Percentiles rank a stretch among this genome's conserved stretches.
phyloP scores from a whole-genome alignment of 768 basidiomycete species.

The Sistotremastrum niveocremeum region DNA sequence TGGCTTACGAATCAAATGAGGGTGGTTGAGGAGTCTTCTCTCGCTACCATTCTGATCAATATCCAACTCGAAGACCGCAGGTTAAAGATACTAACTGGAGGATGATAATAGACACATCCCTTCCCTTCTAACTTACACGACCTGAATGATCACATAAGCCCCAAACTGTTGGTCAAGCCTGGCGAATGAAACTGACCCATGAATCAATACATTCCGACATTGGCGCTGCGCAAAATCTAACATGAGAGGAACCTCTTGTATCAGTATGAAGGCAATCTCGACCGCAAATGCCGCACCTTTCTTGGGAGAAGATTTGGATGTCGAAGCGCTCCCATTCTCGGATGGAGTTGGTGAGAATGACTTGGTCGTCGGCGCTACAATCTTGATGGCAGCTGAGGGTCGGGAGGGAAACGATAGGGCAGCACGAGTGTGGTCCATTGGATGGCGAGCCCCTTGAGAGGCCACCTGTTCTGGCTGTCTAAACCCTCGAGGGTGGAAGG shows the following conservation, averaged over 20 bases:
- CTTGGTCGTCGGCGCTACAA: conserved; percentile 44
- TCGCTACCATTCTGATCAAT: conserved; percentile 4
- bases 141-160: conserved; percentile 23
- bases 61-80: neutral
- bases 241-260: conserved; percentile 5
- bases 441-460: no score
- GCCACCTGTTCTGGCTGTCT: no score
- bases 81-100: conserved; percentile 33
- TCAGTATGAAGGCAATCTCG: conserved; percentile 2
- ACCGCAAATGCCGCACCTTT: conserved; percentile 36
- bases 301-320: conserved; percentile 28
- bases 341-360: neutral
- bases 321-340: conserved; percentile 21
- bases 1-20: neutral
- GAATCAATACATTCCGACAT: conserved; percentile 84
- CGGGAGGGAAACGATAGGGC: neutral
- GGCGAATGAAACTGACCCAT: conserved; percentile 45
- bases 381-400: conserved; percentile 51
- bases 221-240: conserved; percentile 62
- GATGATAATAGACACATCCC: conserved; percentile 76
- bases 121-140: conserved; percentile 79
- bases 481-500: no score
- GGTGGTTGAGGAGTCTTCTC: neutral
- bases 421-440: no score
- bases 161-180: neutral